These are phyloP conservation scores for Saccharomyces pastorianus DNA, from an alignment of 1,139 yeast genomes.

Conservation along the genomic window DNA sequence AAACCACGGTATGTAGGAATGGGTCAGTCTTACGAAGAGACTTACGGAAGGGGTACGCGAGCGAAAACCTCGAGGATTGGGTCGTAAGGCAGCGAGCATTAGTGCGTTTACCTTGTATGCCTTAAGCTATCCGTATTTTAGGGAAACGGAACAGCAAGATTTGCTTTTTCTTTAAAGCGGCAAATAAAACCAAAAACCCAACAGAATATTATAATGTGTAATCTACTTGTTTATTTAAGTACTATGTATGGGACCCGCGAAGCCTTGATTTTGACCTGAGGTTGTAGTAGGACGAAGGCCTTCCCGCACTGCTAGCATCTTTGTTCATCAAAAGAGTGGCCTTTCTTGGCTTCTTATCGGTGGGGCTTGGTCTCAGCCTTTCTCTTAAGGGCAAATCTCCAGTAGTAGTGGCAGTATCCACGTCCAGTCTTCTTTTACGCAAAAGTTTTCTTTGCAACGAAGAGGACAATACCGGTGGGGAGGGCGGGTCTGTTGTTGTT, in stretches of 20 bases:
- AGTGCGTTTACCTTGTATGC: no score
- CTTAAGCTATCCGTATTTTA: neutral
- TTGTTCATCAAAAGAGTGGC: slow-evolving; percentile 15
- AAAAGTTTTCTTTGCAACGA: neutral
- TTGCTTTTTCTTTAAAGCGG: neutral
- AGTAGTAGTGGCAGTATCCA: neutral
- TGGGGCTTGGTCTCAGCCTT: slow-evolving; percentile 14
- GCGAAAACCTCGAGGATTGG: neutral
- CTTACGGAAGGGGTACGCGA: neutral
- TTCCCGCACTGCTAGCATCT: slow-evolving; percentile 21
- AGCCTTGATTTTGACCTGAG: slow-evolving; percentile 29
- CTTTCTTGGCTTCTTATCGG: slow-evolving; percentile 25
- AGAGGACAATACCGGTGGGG: neutral
- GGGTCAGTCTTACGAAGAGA: slow-evolving; percentile 3
- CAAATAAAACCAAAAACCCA: neutral
- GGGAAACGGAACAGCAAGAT: neutral
- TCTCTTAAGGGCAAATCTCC: slow-evolving; percentile 8
- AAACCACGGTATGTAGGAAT: slow-evolving; percentile 45
- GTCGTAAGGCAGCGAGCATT: neutral
- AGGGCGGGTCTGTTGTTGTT: neutral
- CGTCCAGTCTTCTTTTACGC: neutral
- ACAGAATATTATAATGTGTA: neutral
- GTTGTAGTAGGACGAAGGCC: slow-evolving; percentile 28
- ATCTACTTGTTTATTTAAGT: neutral
- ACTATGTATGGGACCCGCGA: slow-evolving; percentile 18